Evolutionary conservation across 768 basidiomycete species (phyloP).

Genomic region (Psilocybe tampanensis): DNA sequence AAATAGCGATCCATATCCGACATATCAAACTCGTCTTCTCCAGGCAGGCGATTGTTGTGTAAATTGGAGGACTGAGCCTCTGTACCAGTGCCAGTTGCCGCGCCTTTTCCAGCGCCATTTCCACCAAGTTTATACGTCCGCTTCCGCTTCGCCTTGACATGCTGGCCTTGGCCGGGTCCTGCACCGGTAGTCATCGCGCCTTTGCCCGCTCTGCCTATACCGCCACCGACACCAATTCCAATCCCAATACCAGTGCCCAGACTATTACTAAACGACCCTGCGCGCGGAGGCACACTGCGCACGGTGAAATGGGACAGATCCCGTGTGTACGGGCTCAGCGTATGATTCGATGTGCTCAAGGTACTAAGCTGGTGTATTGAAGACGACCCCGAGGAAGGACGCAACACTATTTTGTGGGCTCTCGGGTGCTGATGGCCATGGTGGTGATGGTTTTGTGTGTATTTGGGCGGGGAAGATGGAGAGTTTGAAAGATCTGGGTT

Average conservation of each 20-base stretch:
- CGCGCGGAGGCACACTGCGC: slow-evolving; percentile 77
- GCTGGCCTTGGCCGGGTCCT: slow-evolving; percentile 22
- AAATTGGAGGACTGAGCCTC: not conserved
- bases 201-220: slow-evolving; percentile 12
- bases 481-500: not conserved
- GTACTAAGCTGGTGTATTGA: slow-evolving; percentile 86
- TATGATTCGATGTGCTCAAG: slow-evolving; percentile 88
- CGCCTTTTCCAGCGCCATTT: slow-evolving; percentile 25
- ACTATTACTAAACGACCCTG: slow-evolving; percentile 5
- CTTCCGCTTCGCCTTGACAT: slow-evolving; percentile 76
- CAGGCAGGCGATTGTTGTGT: slow-evolving; percentile 15
- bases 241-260: slow-evolving; percentile 16
- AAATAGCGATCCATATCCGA: slow-evolving; percentile 81
- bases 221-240: not conserved
- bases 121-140: slow-evolving; percentile 67
- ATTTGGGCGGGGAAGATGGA: slow-evolving; percentile 18
- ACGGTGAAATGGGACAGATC: slow-evolving; percentile 92
- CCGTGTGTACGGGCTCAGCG: slow-evolving; percentile 91
- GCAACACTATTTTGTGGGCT: slow-evolving; percentile 54
- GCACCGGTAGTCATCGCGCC: not conserved
- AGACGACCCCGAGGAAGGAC: slow-evolving; percentile 67
- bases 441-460: slow-evolving; percentile 1
- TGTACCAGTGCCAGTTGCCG: not conserved
- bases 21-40: slow-evolving; percentile 53
- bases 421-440: slow-evolving; percentile 32